A percentile compares a stretch with the other conserved stretches of the same genome.
Evolutionary conservation across 306 rosid species (phyloP).

Genomic region (Macrotyloma uniflorum): DNA sequence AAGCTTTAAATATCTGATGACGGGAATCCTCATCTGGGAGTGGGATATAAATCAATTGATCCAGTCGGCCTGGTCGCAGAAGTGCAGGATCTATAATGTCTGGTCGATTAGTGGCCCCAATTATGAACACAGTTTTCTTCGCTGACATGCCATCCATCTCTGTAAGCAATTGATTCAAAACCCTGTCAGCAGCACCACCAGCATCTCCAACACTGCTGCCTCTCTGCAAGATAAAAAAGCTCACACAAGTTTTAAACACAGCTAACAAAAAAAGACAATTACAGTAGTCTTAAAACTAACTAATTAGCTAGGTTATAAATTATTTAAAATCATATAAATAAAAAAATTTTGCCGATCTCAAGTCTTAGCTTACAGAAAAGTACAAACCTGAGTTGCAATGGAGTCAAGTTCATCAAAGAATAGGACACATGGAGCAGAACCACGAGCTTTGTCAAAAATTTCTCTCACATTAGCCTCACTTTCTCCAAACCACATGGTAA

Average conservation of each 20-base stretch:
- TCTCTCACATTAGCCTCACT: constrained; percentile 98
- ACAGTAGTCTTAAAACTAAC: background rate
- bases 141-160: constrained; percentile 99
- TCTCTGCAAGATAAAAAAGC: constrained; percentile 62
- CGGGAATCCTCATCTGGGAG: constrained; percentile 99
- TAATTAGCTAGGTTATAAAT: background rate
- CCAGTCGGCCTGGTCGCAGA: constrained; percentile 96
- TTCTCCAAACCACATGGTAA: constrained; percentile 99
- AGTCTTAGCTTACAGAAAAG: background rate
- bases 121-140: constrained; percentile 92
- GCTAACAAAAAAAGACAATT: constrained; percentile 11
- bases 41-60: constrained; percentile 94
- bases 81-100: constrained; percentile 97
- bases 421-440: constrained; percentile 97
- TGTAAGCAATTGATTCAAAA: constrained; percentile 90
- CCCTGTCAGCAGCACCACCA: constrained; percentile 99
- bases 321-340: too few species aligned
- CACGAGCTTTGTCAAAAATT: constrained; percentile 98
- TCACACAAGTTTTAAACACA: constrained; percentile 23
- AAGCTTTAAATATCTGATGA: constrained; percentile 77
- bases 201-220: constrained; percentile 98
- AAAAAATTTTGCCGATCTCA: too few species aligned
- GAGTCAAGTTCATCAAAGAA: constrained; percentile 99
- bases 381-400: constrained; percentile 94
- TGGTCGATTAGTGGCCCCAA: constrained; percentile 96